Base-by-base conservation (phyloP, 1,284 basidiomycete genomes). In the Hemileia vastatrix region DNA sequence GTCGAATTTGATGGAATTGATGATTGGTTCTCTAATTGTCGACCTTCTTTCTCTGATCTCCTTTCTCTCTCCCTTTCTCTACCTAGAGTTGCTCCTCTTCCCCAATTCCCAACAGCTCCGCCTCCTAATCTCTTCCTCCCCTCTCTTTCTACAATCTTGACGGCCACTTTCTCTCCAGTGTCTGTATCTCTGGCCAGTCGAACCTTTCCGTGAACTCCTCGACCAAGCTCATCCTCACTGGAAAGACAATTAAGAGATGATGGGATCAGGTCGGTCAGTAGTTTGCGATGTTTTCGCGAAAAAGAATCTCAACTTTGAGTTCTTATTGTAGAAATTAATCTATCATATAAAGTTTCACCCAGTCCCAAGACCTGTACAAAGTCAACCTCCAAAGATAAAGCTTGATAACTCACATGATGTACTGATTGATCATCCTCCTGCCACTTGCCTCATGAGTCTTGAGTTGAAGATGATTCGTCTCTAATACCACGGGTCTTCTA, bases 1-100 rank as follows among this genome's bases (percentile, higher is more conserved):
- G 15, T 40, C 15, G 36, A 40, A 40, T 9, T 40, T 40, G 36
- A 9, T 15, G 15, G 36, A 40, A 9, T 40, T 40, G 36, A 40
- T 11, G 36, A 78, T 65, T 78, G 75, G 55, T 78, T 78, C 51
- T 77, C 71, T 66, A 77, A 71, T 53, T 73, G 67, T 24, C 70
- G 65, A 1, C 77, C 77, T 45, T 73, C 71, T 50, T 72, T 40
- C 36, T 40, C 15, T 15, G 15, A n/a, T n/a, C n/a, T n/a, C n/a
- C n/a, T n/a, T n/a, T n/a, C n/a, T n/a, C n/a, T n/a, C n/a, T n/a
- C n/a, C 15, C 36, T 40, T 27, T 27, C 27, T 27, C 27, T 27
- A 40, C 36, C 36, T 15, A 40, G 15, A 40, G 36, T 40, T 11
- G 36, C 36, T 40, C 36, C 36, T 40, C 36, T 40, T 9, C 36